Evolutionary conservation across 805 yeast species (phyloP).

Genomic region (Pichia paraexigua): DNA sequence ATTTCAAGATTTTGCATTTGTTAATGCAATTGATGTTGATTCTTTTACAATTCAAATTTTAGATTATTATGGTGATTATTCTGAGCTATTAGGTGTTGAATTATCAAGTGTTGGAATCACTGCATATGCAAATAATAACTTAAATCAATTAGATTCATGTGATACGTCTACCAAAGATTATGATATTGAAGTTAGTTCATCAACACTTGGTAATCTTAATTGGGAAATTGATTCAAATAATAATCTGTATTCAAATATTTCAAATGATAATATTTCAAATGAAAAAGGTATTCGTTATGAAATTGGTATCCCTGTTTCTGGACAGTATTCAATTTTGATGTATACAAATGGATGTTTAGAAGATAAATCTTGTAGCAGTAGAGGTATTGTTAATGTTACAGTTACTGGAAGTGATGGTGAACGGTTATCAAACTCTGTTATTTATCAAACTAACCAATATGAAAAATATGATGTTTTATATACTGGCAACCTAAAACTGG

Average conservation of each 20-base stretch:
- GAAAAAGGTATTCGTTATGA: slow-evolving; percentile 41
- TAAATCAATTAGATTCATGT: slow-evolving; percentile 34
- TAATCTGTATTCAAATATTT: slow-evolving; percentile 22
- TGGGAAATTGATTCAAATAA: slow-evolving; percentile 21
- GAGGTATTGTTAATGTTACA: slow-evolving; percentile 78
- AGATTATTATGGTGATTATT: slow-evolving; percentile 60
- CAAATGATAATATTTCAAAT: slow-evolving; percentile 23
- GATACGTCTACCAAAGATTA: neutral
- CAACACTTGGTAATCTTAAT: slow-evolving; percentile 11
- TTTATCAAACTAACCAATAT: slow-evolving; percentile 75
- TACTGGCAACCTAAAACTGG: slow-evolving; percentile 56
- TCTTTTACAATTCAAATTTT: slow-evolving; percentile 56
- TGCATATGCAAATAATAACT: slow-evolving; percentile 66
- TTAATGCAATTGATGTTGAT: slow-evolving; percentile 53
- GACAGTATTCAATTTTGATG: slow-evolving; percentile 62
- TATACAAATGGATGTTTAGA: slow-evolving; percentile 81
- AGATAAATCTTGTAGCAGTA: slow-evolving; percentile 56
- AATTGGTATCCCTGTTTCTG: slow-evolving; percentile 66
- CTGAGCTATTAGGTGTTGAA: slow-evolving; percentile 67
- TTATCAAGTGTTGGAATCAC: slow-evolving; percentile 52
- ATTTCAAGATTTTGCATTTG: slow-evolving; percentile 81
- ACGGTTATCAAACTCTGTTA: slow-evolving; percentile 33
- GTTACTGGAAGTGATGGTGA: slow-evolving; percentile 42
- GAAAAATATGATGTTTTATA: slow-evolving; percentile 75
- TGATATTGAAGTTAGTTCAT: slow-evolving; percentile 7